Base-by-base conservation (phyloP, 2,329 filamentous ascomycete genomes). In the Cladosporium halotolerans region DNA sequence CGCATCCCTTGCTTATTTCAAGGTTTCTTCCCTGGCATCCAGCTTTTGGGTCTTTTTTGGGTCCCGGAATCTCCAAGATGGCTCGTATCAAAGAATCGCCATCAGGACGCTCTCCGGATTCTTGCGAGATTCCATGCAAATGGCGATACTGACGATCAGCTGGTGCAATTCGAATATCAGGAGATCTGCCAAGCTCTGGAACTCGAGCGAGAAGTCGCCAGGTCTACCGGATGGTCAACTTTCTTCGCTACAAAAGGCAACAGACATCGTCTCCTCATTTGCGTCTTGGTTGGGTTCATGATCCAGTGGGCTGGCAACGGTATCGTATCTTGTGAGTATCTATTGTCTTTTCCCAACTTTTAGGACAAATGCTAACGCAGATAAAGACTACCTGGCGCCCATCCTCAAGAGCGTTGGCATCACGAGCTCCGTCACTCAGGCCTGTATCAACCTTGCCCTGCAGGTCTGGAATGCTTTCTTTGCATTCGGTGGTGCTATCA, bases 151-250 rank as follows among this genome's bases (percentile, higher is more conserved):
- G 65, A 72, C 33, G 80, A 77, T 0, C 67, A 75, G 10, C 73
- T 83, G 10, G 79, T 83, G 23, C 73, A 75, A 48, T 79, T 79
- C 8, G 82, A 85, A 61, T 78, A 83, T 61, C 75, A 75, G 18
- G 79, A 85, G 63, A 85, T 85, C 58, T 71, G 77, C 46, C 73
- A 76, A 3, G 80, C 81, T 0, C 77, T 83, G 60, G 72, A 74
- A 31, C 60, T 80, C 1, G 80, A 83, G 62, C 68, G 77, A 51
- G 78, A 83, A 56, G 53, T 43, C 14, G 76, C 78, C 2, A 77
- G 76, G 54, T 42, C 52, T 10, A 49, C 54, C 5, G 58, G 56
- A 6, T 58, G 56, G 55, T 51, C 52, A 5, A 57, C 55, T 33
- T 59, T 60, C 23, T 55, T 59, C 36, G 45, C 42, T n/a, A 61